Conservation (phyloP, 495 filamentous ascomycete species). For the Neurospora pannonica region DNA sequence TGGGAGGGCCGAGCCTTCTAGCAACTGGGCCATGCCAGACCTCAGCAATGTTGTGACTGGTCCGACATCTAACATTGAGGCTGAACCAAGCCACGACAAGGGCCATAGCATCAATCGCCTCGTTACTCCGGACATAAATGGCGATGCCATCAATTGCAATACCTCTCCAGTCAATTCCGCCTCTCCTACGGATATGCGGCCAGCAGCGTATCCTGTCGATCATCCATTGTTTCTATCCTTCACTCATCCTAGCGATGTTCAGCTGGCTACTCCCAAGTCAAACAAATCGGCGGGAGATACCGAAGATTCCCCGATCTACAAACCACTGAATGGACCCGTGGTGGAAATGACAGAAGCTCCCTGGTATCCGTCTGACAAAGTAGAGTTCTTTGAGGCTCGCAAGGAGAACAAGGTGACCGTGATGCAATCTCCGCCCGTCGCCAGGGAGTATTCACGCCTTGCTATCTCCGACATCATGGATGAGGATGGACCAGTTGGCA, state of each 20-base stretch:
- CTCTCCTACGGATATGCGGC: neutral
- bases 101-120: neutral
- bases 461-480: constrained; percentile 1
- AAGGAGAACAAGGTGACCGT: constrained; percentile 23
- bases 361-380: constrained; percentile 26
- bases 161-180: neutral
- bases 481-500: neutral
- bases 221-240: neutral
- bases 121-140: neutral
- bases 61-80: neutral
- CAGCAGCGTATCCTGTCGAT: neutral
- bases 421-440: neutral
- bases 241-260: constrained; percentile 1
- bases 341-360: constrained; percentile 15
- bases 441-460: neutral
- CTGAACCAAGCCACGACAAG: neutral
- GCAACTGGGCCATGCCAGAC: neutral
- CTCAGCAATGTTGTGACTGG: neutral
- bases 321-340: neutral
- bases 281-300: constrained; percentile 25
- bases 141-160: neutral
- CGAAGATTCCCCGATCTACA: constrained; percentile 21
- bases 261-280: neutral
- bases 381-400: constrained; percentile 30
- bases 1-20: neutral